Evolutionary conservation across 176 grass and related monocot genomes (phyloP), one percentile per base, ranked within the genome.

Genomic region (Aegilops umbellulata): DNA sequence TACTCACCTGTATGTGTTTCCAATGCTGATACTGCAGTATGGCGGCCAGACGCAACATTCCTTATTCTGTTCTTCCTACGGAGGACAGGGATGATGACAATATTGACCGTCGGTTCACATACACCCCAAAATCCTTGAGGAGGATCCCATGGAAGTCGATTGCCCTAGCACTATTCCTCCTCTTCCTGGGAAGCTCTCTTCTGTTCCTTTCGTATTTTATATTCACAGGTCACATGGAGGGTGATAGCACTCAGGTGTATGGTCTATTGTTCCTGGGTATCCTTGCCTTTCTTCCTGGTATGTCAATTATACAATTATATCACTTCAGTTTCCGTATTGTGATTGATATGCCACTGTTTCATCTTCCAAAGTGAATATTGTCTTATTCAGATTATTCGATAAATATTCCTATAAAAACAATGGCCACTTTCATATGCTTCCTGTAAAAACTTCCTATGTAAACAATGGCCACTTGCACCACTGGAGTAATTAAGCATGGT

Each of bases 201-300:
- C 90, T 98, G 60, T 87, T 92, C 51, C 92, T 98, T 49, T 89
- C 91, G 1, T 95, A 91, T 80, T 95, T 98, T 53, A 92, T 98
- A 86, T 89, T 92, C 84, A 92, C 88, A 15, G 96, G 92, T 69
- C 93, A 98, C 71, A 94, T 98, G 93, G 93, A 91, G 20, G 96
- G 93, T 47, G 96, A 98, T 85, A 85, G 55, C 78, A 91, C 90
- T 78, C 92, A 98, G 74, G 92, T 89, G 75, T 92, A 95, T 68
- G 96, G 96, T 58, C 80, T 98, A 24, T 86, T 98, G 78, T 89
- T 94, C 81, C 80, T 95, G 29, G 97, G 97, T 38, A 53, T 95
- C 74, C 97, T 98, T 78, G 84, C 97, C 1, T 98, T 98, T 76
- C 97, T 98, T 86, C 96, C 96, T 61, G 96, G 96, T 98, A 98